A percentile compares a stretch with the other conserved stretches of the same genome.
Evolutionary conservation across 2,329 filamentous ascomycete genomes (phyloP).

Genomic region (Albifimbria verrucaria): DNA sequence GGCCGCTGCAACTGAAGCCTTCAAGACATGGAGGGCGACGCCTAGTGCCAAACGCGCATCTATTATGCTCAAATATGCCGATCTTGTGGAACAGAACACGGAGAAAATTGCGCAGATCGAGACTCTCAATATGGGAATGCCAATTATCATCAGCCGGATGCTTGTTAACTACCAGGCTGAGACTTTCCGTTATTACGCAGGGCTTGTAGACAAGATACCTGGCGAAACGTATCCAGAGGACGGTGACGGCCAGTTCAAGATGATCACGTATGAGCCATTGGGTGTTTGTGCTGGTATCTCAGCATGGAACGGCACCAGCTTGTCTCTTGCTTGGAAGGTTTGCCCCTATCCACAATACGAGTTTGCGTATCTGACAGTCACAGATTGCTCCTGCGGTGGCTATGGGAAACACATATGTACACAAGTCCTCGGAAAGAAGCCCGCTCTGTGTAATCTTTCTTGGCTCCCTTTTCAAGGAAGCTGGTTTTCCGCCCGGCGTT

Average conservation of each 20-base stretch:
- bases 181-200: constrained; percentile 44
- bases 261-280: constrained; percentile 54
- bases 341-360: too few species aligned
- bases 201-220: constrained; percentile 82
- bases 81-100: constrained; percentile 55
- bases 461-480: neutral
- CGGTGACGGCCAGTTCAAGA: constrained; percentile 69
- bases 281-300: constrained; percentile 81
- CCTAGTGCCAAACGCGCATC: constrained; percentile 61
- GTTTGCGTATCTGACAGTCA: too few species aligned
- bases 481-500: neutral
- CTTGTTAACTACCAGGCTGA: constrained; percentile 44
- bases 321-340: constrained; percentile 79
- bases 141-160: constrained; percentile 28
- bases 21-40: constrained; percentile 68
- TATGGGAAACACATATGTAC: constrained; percentile 46
- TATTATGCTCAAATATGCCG: constrained; percentile 66
- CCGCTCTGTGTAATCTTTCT: constrained; percentile 38
- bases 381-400: constrained; percentile 41
- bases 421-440: constrained; percentile 54
- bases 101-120: constrained; percentile 49
- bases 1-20: constrained; percentile 56
- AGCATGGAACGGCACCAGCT: constrained; percentile 79
- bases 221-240: constrained; percentile 75
- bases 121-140: constrained; percentile 60